phyloP scores from a whole-genome alignment of 2,329 filamentous ascomycete genomes.

The Fusarium foetens region DNA sequence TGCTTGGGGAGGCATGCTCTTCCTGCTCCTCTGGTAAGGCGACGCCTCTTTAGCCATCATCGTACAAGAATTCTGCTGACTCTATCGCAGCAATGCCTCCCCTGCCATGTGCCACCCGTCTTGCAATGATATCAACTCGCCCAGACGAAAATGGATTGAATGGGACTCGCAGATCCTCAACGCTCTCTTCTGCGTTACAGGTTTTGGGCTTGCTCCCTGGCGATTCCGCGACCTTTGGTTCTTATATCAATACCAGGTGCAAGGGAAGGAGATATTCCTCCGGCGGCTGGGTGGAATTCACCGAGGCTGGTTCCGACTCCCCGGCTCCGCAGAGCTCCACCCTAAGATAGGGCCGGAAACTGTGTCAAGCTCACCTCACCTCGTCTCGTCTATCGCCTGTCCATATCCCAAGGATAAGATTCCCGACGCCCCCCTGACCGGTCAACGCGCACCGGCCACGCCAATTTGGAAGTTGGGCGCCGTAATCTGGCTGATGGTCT shows the following conservation, averaged over 20 bases:
- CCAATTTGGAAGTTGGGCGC: constrained; percentile 80
- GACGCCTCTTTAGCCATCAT: background rate
- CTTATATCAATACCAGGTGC: constrained; percentile 71
- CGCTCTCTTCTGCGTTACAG: constrained; percentile 85
- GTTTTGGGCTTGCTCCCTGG: constrained; percentile 85
- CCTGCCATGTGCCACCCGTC: constrained; percentile 77
- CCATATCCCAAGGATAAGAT: constrained; percentile 72
- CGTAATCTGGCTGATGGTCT: constrained; percentile 80
- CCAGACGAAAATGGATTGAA: constrained; percentile 84
- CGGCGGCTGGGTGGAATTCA: constrained; percentile 79
- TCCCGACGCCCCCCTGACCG: constrained; percentile 76
- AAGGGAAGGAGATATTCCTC: constrained; percentile 64
- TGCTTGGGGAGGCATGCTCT: constrained; percentile 92
- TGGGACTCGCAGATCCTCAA: constrained; percentile 82
- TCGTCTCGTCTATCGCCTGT: constrained; percentile 50
- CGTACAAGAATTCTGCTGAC: constrained; percentile 11
- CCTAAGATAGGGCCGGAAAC: constrained; percentile 63
- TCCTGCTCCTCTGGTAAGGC: constrained; percentile 78
- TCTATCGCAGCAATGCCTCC: constrained; percentile 44
- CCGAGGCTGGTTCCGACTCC: constrained; percentile 77
- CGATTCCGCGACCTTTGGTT: constrained; percentile 81
- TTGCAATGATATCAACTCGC: constrained; percentile 78
- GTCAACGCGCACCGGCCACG: constrained; percentile 74
- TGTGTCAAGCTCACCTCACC: constrained; percentile 56
- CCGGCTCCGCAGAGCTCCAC: constrained; percentile 70